Conservation (phyloP, 73 alveolate species). For the Blepharisma japonicum region DNA sequence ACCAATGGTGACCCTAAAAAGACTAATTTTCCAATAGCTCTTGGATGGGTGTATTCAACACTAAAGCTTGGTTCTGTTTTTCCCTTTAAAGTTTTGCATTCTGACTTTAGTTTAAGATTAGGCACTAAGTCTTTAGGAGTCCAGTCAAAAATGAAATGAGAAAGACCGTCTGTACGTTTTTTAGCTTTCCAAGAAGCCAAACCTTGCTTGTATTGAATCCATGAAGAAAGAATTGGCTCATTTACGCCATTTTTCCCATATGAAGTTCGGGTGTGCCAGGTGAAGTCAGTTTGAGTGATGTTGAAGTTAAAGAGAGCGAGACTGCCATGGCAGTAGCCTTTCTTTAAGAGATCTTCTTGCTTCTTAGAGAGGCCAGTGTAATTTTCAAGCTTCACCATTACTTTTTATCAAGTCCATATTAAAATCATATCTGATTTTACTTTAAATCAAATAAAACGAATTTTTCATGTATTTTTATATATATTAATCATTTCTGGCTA, state of each 20-base stretch:
- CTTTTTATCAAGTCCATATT: not conserved
- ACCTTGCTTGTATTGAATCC: slow-evolving; percentile 27
- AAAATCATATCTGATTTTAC: too few species aligned
- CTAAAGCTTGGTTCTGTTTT: not conserved
- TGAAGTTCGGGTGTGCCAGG: slow-evolving; percentile 1
- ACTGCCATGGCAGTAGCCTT: slow-evolving; percentile 16
- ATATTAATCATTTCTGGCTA: too few species aligned
- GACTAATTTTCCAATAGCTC: not conserved
- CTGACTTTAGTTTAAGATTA: not conserved
- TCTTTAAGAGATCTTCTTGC: slow-evolving; percentile 26
- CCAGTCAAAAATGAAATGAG: not conserved
- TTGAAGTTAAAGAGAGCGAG: slow-evolving; percentile 24
- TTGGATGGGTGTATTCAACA: slow-evolving; percentile 12
- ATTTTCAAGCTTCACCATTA: slow-evolving; percentile 25
- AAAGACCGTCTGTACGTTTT: slow-evolving; percentile 11
- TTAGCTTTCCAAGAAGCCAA: not conserved
- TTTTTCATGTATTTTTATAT: too few species aligned
- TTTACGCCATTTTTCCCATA: not conserved
- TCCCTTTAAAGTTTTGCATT: slow-evolving; percentile 10
- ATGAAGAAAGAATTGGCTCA: not conserved
- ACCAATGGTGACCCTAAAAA: not conserved
- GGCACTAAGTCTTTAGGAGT: slow-evolving; percentile 1
- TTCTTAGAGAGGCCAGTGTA: not conserved
- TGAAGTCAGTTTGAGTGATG: not conserved
- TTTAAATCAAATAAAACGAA: too few species aligned